Evolutionary conservation across 2,329 filamentous ascomycete species (phyloP).

Genomic region (Xylariales sp.): DNA sequence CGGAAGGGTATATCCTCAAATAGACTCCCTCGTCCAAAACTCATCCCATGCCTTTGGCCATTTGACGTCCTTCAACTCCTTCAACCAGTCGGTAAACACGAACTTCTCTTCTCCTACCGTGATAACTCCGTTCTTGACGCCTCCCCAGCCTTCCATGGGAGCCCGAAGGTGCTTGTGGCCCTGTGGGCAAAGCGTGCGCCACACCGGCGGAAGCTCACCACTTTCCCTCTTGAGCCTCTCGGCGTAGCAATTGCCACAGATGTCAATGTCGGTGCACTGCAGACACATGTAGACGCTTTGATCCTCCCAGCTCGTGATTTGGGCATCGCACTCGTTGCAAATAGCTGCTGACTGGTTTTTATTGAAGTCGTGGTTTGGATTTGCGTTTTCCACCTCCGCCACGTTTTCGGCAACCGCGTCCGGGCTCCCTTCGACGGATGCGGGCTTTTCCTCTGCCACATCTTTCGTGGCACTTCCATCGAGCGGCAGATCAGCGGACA

Average conservation of each 20-base stretch:
- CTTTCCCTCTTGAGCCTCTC: constrained; percentile 3
- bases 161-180: constrained; percentile 14
- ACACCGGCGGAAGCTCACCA: constrained; percentile 8
- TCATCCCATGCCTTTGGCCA: not conserved
- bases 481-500: too few species aligned
- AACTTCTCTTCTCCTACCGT: constrained; percentile 9
- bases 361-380: not conserved
- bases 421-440: too few species aligned
- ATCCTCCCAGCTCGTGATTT: not conserved
- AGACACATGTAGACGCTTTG: not conserved
- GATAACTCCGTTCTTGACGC: constrained; percentile 12
- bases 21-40: not conserved
- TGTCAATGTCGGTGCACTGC: not conserved
- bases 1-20: too few species aligned
- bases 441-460: too few species aligned
- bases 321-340: not conserved
- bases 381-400: not conserved
- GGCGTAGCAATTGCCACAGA: not conserved
- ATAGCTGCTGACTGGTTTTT: not conserved
- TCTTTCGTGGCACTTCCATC: too few species aligned
- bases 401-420: too few species aligned
- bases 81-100: constrained; percentile 3
- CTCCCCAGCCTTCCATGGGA: constrained; percentile 14
- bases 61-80: not conserved
- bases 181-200: constrained; percentile 10